These are phyloP conservation scores for Pichia sp. DNA, from an alignment of 1,139 yeast species.

Conservation along the genomic window DNA sequence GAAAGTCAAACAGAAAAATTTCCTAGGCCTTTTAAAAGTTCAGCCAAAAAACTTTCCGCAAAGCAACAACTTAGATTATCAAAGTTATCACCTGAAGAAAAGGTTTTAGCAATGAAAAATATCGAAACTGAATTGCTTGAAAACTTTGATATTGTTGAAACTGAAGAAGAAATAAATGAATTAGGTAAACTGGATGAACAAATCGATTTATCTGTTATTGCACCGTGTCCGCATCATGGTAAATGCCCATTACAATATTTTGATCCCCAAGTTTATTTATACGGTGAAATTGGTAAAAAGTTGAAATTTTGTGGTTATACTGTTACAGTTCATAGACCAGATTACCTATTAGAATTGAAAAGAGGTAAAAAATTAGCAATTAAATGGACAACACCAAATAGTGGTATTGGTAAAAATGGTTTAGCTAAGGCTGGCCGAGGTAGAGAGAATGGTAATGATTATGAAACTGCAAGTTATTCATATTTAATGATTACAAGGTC, in stretches of 20 bases:
- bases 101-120: slow-evolving; percentile 22
- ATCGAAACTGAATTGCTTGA: slow-evolving; percentile 37
- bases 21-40: slow-evolving; percentile 66
- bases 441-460: slow-evolving; percentile 63
- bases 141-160: slow-evolving; percentile 36
- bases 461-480: slow-evolving; percentile 69
- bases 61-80: slow-evolving; percentile 8
- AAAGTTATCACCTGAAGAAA: slow-evolving; percentile 17
- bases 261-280: slow-evolving; percentile 60
- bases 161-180: slow-evolving; percentile 26
- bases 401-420: slow-evolving; percentile 49
- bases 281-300: slow-evolving; percentile 54
- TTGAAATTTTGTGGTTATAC: slow-evolving; percentile 72
- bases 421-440: slow-evolving; percentile 55
- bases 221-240: slow-evolving; percentile 89
- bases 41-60: slow-evolving; percentile 29
- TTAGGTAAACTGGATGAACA: slow-evolving; percentile 31
- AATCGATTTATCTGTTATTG: slow-evolving; percentile 51
- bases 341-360: slow-evolving; percentile 70
- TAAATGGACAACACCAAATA: slow-evolving; percentile 58
- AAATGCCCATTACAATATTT: slow-evolving; percentile 80
- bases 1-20: slow-evolving; percentile 52
- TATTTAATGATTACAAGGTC: slow-evolving; percentile 70
- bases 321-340: slow-evolving; percentile 70
- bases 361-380: slow-evolving; percentile 71